phyloP scores from a whole-genome alignment of 176 grass and related monocot genomes.

The Triticum dicoccoides region DNA sequence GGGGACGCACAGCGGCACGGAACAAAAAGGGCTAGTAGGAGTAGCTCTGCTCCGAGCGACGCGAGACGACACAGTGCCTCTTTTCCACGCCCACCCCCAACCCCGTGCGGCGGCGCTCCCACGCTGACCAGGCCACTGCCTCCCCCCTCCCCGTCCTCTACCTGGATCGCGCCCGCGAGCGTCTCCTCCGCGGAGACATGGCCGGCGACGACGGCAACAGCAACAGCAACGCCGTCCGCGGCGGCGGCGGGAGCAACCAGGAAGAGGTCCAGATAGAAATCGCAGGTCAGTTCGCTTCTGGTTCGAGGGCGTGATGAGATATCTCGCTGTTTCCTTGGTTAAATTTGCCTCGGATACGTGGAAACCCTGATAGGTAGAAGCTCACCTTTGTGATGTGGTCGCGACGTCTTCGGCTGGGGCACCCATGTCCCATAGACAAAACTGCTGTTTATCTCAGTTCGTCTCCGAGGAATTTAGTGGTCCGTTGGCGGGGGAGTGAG shows the following conservation, averaged over 20 bases:
- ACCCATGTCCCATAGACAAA: background rate
- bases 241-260: background rate
- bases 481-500: background rate
- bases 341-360: background rate
- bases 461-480: background rate
- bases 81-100: background rate
- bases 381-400: background rate
- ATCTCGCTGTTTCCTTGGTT: background rate
- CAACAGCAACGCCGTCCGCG: background rate
- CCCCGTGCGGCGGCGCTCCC: conserved; percentile 30
- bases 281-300: conserved; percentile 27
- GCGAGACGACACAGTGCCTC: background rate
- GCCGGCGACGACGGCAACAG: conserved; percentile 16
- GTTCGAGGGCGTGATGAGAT: background rate
- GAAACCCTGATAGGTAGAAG: background rate
- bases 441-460: background rate
- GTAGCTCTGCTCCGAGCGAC: background rate
- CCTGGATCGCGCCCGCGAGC: conserved; percentile 25
- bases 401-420: background rate
- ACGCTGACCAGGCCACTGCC: background rate
- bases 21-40: background rate
- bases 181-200: conserved; percentile 23
- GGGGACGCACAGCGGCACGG: background rate
- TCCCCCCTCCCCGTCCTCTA: background rate
- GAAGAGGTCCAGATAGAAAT: conserved; percentile 43